Evolutionary conservation across 1,284 basidiomycete species (phyloP).

Genomic region (Fomitiporia mediterranea): DNA sequence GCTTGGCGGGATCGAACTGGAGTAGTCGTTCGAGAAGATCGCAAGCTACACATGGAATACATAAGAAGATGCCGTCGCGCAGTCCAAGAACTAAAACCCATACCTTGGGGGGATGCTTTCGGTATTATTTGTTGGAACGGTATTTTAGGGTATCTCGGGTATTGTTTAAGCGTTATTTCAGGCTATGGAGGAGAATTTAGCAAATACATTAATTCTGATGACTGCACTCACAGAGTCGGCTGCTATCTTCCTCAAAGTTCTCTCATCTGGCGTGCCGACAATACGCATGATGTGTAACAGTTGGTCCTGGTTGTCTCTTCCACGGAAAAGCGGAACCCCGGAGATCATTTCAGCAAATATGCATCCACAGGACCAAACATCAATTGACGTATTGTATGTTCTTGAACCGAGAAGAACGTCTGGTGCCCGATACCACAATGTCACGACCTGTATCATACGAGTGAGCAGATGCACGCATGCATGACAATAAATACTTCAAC

Average conservation of each 20-base stretch:
- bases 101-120: constrained; percentile 87
- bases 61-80: neutral
- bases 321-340: constrained; percentile 94
- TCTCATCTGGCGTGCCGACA: constrained; percentile 92
- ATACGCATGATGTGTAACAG: constrained; percentile 97
- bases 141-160: constrained; percentile 89
- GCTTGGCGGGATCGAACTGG: constrained; percentile 93
- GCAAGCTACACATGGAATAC: constrained; percentile 53
- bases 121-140: constrained; percentile 87
- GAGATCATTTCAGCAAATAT: constrained; percentile 99
- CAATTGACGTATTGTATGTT: constrained; percentile 98
- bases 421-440: constrained; percentile 98
- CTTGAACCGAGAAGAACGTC: constrained; percentile 96
- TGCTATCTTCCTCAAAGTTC: constrained; percentile 84
- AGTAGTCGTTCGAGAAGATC: constrained; percentile 94
- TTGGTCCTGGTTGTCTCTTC: constrained; percentile 97
- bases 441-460: constrained; percentile 70
- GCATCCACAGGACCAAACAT: constrained; percentile 99
- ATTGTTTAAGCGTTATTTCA: constrained; percentile 85
- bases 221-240: constrained; percentile 76
- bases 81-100: constrained; percentile 18
- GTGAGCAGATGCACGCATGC: constrained; percentile 4
- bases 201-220: constrained; percentile 5
- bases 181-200: constrained; percentile 51
- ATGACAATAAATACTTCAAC: neutral